Percentiles rank a stretch among this genome's conserved stretches.
phyloP scores from a whole-genome alignment of 2,329 filamentous ascomycete species.

The Bertia moriformis region DNA sequence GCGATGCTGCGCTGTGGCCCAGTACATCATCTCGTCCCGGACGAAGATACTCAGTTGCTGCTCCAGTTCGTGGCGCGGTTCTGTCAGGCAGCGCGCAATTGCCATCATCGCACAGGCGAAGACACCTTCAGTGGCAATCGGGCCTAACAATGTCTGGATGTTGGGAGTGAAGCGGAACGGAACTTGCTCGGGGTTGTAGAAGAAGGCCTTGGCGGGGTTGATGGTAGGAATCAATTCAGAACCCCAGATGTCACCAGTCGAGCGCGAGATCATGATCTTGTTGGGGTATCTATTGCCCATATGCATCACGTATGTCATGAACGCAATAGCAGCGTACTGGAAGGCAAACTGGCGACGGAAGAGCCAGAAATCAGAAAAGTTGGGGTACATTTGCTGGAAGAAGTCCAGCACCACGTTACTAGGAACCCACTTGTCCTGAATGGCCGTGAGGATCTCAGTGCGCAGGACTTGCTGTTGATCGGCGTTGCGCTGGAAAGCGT shows the following conservation, averaged over 20 bases:
- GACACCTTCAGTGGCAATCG: conserved; percentile 87
- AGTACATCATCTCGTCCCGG: conserved; percentile 93
- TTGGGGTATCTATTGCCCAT: conserved; percentile 93
- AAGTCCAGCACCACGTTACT: conserved; percentile 71
- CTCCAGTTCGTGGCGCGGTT: conserved; percentile 80
- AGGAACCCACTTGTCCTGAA: conserved; percentile 86
- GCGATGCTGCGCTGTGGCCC: conserved; percentile 73
- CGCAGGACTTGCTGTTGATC: conserved; percentile 61
- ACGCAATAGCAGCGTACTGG: conserved; percentile 84
- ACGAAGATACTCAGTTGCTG: conserved; percentile 91
- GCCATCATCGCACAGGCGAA: conserved; percentile 94
- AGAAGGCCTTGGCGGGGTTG: conserved; percentile 69
- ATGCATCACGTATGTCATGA: conserved; percentile 97
- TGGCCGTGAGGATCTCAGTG: conserved; percentile 83
- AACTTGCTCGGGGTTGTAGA: conserved; percentile 88
- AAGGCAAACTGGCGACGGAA: conserved; percentile 96
- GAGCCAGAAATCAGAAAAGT: conserved; percentile 90
- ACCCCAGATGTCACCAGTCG: conserved; percentile 87
- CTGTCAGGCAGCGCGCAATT: conserved; percentile 82
- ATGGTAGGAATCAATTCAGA: conserved; percentile 86
- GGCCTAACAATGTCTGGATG: conserved; percentile 88
- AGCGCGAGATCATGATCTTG: conserved; percentile 82
- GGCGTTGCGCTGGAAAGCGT: conserved; percentile 23
- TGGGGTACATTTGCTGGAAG: conserved; percentile 76
- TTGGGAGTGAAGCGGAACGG: conserved; percentile 96